Evolutionary conservation across 73 alveolate genomes (phyloP), one percentile per base, ranked within the genome.

Genomic region (Paramecium biaurelia): DNA sequence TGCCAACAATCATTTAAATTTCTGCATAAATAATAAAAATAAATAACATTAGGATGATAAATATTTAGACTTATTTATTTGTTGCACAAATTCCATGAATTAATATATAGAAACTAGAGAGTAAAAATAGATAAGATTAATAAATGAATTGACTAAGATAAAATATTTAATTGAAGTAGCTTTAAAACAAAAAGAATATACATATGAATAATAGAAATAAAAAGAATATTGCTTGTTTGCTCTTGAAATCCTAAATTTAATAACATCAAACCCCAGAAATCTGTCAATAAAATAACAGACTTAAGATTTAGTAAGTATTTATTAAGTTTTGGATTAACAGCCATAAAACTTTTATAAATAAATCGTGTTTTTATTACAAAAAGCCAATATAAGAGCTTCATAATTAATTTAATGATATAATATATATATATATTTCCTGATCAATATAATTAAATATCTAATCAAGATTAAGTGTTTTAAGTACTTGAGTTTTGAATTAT

Each of bases 121-220:
- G 7, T 38, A 79, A 24, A 79, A 47, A 24, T 15, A 34, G n/a
- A 79, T 14, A 24, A 38, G 74, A 43, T 24, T 79, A 45, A 43
- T 21, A 24, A 79, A 43, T 43, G 90, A 79, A 79, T 79, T 79
- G 28, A 24, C 70, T 4, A 79, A 79, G 20, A 43, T 79, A 41
- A 26, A 23, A 41, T 79, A 79, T 79, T 79, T 79, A 26, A 79
- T 79, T 2, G 56, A 79, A 41, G 30, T 79, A 79, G 90, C 90
- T 12, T 79, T 79, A 79, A 79, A 79, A 79, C 47, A 79, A 34
- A 79, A 79, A 79, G 90, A 79, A 14, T 79, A 79, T 43, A 79
- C 70, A 2, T 6, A 2, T 23, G 90, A 79, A 43, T 18, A 79
- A 42, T 41, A 43, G 28, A 79, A 45, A 79, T 47, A 43, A 41